Conservation (phyloP, 345 rosid genomes). For the Gynandropsis gynandra region DNA sequence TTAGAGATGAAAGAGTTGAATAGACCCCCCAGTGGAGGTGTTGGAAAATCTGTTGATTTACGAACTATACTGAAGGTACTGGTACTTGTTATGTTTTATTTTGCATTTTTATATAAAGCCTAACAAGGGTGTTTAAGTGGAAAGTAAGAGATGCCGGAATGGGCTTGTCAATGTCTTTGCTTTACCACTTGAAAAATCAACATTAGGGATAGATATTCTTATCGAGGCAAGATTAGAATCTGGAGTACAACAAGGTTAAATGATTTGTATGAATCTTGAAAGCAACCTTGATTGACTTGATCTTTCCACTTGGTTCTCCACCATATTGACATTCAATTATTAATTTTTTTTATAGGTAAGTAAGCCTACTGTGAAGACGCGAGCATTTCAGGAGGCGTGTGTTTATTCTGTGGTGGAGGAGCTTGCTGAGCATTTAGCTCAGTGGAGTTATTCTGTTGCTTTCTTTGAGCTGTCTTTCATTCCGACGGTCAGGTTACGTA, state of each 20-base stretch:
- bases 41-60: slow-evolving; percentile 83
- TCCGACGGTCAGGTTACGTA: slow-evolving; percentile 62
- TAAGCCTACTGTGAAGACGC: slow-evolving; percentile 75
- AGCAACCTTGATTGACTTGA: no score
- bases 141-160: no score
- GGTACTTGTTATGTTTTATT: neutral
- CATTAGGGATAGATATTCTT: no score
- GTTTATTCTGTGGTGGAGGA: slow-evolving; percentile 78
- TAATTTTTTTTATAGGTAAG: slow-evolving; percentile 43
- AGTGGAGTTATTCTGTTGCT: slow-evolving; percentile 80
- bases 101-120: neutral
- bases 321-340: slow-evolving; percentile 6
- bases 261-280: no score
- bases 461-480: slow-evolving; percentile 84
- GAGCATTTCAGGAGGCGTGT: slow-evolving; percentile 93
- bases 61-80: slow-evolving; percentile 61
- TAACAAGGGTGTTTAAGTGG: neutral
- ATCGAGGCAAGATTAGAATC: no score
- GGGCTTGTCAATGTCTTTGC: no score
- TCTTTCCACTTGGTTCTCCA: neutral
- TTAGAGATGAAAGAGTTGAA: slow-evolving; percentile 92
- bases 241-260: no score
- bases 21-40: slow-evolving; percentile 75
- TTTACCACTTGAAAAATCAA: no score
- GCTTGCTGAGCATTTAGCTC: slow-evolving; percentile 82